These are phyloP conservation scores for Dryadomyces sulphureus DNA, from an alignment of 2,329 filamentous ascomycete genomes.

Conservation along the genomic window DNA sequence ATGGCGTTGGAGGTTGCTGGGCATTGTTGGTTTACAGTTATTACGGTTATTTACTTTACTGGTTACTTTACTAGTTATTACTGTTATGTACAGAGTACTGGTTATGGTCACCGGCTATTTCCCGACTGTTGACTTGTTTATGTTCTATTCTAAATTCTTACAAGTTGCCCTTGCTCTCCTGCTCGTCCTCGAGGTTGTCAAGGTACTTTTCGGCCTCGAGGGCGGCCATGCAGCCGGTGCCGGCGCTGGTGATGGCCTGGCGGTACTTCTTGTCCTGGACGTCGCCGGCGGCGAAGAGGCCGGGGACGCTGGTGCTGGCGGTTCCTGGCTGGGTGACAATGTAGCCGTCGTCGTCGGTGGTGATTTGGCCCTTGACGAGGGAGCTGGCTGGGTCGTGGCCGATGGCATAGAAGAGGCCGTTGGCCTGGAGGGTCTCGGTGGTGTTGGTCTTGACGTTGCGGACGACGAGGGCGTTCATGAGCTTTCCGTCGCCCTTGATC, in stretches of 20 bases:
- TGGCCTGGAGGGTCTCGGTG: slow-evolving; percentile 75
- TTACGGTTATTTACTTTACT: too few species aligned
- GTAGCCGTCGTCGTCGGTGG: slow-evolving; percentile 83
- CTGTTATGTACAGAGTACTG: too few species aligned
- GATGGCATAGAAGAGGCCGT: slow-evolving; percentile 92
- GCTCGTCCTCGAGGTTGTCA: slow-evolving; percentile 52
- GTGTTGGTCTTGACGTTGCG: slow-evolving; percentile 63
- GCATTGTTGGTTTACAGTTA: too few species aligned
- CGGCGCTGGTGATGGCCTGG: slow-evolving; percentile 94
- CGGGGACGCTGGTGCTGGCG: slow-evolving; percentile 72
- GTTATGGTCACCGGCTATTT: too few species aligned
- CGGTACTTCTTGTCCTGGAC: slow-evolving; percentile 98
- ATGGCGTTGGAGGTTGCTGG: too few species aligned
- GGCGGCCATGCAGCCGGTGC: slow-evolving; percentile 87
- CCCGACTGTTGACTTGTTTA: too few species aligned
- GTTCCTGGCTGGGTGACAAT: slow-evolving; percentile 80
- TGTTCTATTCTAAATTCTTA: too few species aligned
- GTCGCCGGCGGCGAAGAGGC: slow-evolving; percentile 92
- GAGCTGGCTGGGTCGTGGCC: slow-evolving; percentile 86
- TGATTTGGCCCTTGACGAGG: slow-evolving; percentile 77
- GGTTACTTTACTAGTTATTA: too few species aligned
- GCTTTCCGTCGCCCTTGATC: slow-evolving; percentile 69
- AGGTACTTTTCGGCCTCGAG: slow-evolving; percentile 93
- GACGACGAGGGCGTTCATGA: slow-evolving; percentile 80
- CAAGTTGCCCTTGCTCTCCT: slow-evolving; percentile 4